Conservation (phyloP, 2,329 filamentous ascomycete genomes). For the Niveomyces coronatus region DNA sequence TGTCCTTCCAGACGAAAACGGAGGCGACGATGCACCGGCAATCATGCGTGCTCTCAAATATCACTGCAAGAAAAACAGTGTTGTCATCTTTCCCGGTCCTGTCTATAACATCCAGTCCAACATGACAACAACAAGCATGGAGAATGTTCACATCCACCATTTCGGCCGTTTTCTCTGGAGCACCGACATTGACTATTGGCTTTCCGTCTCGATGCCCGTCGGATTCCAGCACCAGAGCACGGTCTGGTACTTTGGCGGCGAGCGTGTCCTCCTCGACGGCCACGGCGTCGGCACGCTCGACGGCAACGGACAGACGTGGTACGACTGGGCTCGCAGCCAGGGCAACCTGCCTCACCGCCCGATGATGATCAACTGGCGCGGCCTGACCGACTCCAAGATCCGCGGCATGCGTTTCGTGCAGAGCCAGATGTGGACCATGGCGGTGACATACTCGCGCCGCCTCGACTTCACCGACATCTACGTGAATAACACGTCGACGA, state of each 20-base stretch:
- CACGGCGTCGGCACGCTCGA: conserved; percentile 42
- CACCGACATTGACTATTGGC: conserved; percentile 40
- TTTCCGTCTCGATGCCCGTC: conserved; percentile 37
- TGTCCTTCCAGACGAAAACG: conserved; percentile 16
- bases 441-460: conserved; percentile 36
- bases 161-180: conserved; percentile 29
- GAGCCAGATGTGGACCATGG: conserved; percentile 52
- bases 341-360: conserved; percentile 39
- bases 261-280: conserved; percentile 38
- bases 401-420: conserved; percentile 40
- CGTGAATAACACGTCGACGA: conserved; percentile 37
- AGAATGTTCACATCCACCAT: conserved; percentile 34
- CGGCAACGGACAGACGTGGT: conserved; percentile 52
- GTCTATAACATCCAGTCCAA: conserved; percentile 24
- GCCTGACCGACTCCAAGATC: conserved; percentile 37
- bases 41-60: conserved; percentile 23
- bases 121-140: conserved; percentile 24
- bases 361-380: conserved; percentile 37
- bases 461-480: conserved; percentile 40
- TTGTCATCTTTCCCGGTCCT: conserved; percentile 23
- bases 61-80: conserved; percentile 18
- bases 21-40: conserved; percentile 21
- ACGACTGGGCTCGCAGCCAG: conserved; percentile 34
- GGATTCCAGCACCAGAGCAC: conserved; percentile 46
- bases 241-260: conserved; percentile 44